A percentile compares a stretch with the other conserved stretches of the same genome.
Conservation (phyloP, 805 yeast genomes). For the Jamesozyma piceae region DNA sequence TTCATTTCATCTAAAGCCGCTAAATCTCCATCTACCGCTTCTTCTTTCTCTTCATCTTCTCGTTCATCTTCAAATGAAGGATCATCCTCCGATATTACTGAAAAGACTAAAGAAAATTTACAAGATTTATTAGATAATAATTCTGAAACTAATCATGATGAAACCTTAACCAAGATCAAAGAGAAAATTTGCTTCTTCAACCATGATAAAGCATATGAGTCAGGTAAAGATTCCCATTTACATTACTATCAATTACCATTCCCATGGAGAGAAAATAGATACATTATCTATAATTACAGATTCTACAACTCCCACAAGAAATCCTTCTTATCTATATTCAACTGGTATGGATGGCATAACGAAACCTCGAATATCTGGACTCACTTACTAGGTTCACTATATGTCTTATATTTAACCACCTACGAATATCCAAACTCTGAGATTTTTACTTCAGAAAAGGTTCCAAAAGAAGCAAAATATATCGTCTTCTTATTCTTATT, state of each 20-base stretch:
- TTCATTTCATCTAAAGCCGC: neutral
- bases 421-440: slow-evolving; percentile 56
- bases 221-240: slow-evolving; percentile 41
- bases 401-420: slow-evolving; percentile 47
- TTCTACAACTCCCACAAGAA: slow-evolving; percentile 56
- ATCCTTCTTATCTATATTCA: slow-evolving; percentile 52
- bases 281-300: slow-evolving; percentile 74
- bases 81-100: neutral
- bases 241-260: slow-evolving; percentile 84
- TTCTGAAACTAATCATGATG: neutral
- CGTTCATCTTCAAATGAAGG: slow-evolving; percentile 2
- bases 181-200: slow-evolving; percentile 33
- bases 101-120: too few species aligned
- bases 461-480: slow-evolving; percentile 24
- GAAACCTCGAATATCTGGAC: slow-evolving; percentile 94
- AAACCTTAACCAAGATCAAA: neutral
- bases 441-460: slow-evolving; percentile 40
- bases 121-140: too few species aligned
- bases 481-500: slow-evolving; percentile 55
- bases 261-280: slow-evolving; percentile 89
- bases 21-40: neutral
- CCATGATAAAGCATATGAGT: slow-evolving; percentile 37
- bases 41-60: neutral
- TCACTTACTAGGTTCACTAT: slow-evolving; percentile 61
- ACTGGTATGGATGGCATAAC: slow-evolving; percentile 50